Conservation (phyloP, 768 basidiomycete genomes). For the Cubamyces lactineus region DNA sequence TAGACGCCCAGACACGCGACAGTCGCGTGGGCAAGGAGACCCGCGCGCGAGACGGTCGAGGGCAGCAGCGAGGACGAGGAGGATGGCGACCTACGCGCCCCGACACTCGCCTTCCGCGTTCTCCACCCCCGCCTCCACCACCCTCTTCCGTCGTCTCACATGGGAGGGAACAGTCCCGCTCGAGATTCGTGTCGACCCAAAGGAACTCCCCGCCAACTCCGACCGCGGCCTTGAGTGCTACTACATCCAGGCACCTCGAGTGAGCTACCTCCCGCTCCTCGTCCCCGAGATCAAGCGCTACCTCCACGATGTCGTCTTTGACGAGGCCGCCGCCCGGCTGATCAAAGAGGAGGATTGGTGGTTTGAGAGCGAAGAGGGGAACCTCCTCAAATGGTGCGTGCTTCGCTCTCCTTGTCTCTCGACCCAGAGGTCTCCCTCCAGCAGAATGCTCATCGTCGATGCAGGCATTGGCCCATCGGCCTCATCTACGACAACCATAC, state of each 20-base stretch:
- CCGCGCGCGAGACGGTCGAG: no score
- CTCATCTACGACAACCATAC: constrained; percentile 88
- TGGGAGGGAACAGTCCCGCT: constrained; percentile 93
- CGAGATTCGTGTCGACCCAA: constrained; percentile 86
- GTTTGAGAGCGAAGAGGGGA: constrained; percentile 91
- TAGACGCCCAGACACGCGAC: no score
- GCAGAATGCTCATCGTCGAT: not conserved
- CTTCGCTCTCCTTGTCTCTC: no score
- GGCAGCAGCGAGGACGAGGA: constrained; percentile 12
- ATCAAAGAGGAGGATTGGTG: constrained; percentile 94
- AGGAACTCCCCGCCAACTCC: constrained; percentile 87
- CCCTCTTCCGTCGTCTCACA: constrained; percentile 83
- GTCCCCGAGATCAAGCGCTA: constrained; percentile 88
- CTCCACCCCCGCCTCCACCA: constrained; percentile 62
- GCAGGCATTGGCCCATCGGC: constrained; percentile 98
- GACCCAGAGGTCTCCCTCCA: no score
- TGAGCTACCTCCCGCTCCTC: constrained; percentile 90
- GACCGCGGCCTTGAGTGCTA: constrained; percentile 90
- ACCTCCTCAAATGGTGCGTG: constrained; percentile 83
- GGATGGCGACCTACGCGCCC: constrained; percentile 38
- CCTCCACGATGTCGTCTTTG: constrained; percentile 90
- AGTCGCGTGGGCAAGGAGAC: no score
- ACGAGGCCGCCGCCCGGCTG: constrained; percentile 74
- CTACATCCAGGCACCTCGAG: constrained; percentile 87
- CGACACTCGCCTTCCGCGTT: constrained; percentile 48